These are phyloP conservation scores for Ramichloridium luteum DNA, from an alignment of 2,329 filamentous ascomycete species.

Conservation along the genomic window DNA sequence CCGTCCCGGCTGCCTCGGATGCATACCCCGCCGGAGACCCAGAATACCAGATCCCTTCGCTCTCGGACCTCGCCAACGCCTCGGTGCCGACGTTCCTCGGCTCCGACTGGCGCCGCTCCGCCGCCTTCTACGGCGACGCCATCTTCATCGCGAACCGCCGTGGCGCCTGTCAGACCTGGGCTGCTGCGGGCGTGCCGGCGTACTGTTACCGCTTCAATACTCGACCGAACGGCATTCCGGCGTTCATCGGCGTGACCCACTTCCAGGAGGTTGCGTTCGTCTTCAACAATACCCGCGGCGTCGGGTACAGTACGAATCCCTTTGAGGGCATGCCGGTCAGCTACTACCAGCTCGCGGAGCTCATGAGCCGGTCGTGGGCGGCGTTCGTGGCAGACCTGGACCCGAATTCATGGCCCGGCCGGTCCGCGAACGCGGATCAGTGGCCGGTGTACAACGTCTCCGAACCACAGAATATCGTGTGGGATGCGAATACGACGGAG, in stretches of 20 bases:
- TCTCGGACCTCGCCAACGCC: conserved; percentile 27
- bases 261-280: conserved; percentile 41
- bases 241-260: conserved; percentile 38
- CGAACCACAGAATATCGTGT: conserved; percentile 32
- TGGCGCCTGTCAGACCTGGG: conserved; percentile 41
- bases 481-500: conserved; percentile 32
- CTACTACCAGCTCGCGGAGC: conserved; percentile 28
- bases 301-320: conserved; percentile 29
- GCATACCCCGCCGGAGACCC: conserved; percentile 45
- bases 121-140: conserved; percentile 44
- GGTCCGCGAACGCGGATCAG: conserved; percentile 10
- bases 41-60: conserved; percentile 36
- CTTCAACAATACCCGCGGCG: conserved; percentile 22
- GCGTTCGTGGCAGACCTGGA: conserved; percentile 33
- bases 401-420: conserved; percentile 24
- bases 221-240: conserved; percentile 33
- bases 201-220: conserved; percentile 55
- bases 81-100: conserved; percentile 28
- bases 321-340: conserved; percentile 25
- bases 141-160: conserved; percentile 45
- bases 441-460: conserved; percentile 32
- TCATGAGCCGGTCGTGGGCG: conserved; percentile 36
- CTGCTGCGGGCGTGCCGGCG: conserved; percentile 35
- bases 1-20: conserved; percentile 30
- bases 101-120: conserved; percentile 41